Base-by-base conservation (phyloP, 2,329 filamentous ascomycete species). In the Fulvia fulva region DNA sequence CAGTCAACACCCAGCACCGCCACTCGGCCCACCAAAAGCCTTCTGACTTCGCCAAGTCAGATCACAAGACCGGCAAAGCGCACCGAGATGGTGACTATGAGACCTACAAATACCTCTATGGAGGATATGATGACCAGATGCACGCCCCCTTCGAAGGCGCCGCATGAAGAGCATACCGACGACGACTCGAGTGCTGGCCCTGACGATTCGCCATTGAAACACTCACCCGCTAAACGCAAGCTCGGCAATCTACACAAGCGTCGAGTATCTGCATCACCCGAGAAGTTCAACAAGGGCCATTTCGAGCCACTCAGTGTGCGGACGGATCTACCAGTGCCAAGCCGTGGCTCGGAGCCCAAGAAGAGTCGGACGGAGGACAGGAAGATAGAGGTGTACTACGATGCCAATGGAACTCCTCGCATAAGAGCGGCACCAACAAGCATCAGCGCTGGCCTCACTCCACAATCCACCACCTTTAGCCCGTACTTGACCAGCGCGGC, bases 241-340 rank as follows among this genome's bases (percentile, higher is more conserved):
- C 57, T 59, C 4, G 62, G 58, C 12, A 65, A 49, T 46, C 47
- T 69, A 22, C 67, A 66, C 55, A 64, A 68, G 58, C 65, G 67
- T 9, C 63, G 67, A 23, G 63, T 59, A 11, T 63, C 64, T 23
- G 55, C 56, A 14, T 70, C 67, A 21, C 68, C 65, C 5, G 59
- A 69, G 45, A 69, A 70, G 56, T 67, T 68, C 57, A 63, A 64
- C 52, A 64, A 45, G 19, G 63, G 61, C 23, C 56, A 61, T 21
- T 65, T 67, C 54, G 63, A 68, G 53, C 67, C 65, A 41, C 53
- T 69, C 16, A 62, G 59, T 25, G 58, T 68, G 11, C 53, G 55
- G 23, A 61, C 62, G 26, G 49, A 59, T 30, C 9, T 63, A 26
- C 44, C 46, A 11, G 8, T 46, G 6, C 51, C 51, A 6, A 51